Evolutionary conservation across 768 basidiomycete species (phyloP), one percentile per base, ranked within the genome.

Genomic region (Phylloporus scabripes): DNA sequence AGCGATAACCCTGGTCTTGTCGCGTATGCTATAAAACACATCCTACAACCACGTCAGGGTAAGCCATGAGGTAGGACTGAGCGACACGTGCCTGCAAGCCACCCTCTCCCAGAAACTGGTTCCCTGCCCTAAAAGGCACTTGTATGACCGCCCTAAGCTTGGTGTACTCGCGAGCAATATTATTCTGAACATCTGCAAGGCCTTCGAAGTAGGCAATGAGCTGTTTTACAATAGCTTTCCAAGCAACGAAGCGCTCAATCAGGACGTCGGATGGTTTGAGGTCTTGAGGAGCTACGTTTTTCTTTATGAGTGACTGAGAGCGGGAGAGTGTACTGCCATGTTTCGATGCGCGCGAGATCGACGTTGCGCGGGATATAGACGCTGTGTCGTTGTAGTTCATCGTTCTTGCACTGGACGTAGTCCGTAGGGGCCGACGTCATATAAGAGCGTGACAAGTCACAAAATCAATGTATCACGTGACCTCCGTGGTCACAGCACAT

Each of bases 51-150:
- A 32, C 21, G 33, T 49, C 7, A 46, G 28, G 12, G 18, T 8
- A n/a, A 40, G 34, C 21, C 12, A 24, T 11, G 3, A 9, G 11
- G 10, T n/a, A 40, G 33, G 38, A 45, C 18, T 32, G 47, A 39
- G 41, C 8, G 49, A 28, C 56, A 48, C 74, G 29, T 50, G 80
- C 85, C 78, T 94, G 92, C 42, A 99, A 73, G 42, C 96, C 95
- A 11, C 90, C 91, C 67, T 98, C 93, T n/a, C 96, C 96, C 4
- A 99, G 75, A 64, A 99, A 99, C 73, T 98, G 95, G 70, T 96
- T 95, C 7, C 93, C 94, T 3, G 90, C 80, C 31, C 86, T 75
- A 73, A 99, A 98, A 0, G 96, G 96, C 0, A 98, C 95, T 66
- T 99, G 95, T 52, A 99, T 95, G 52, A 98, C 91, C 2, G 85